Evolutionary conservation across 2,329 filamentous ascomycete genomes (phyloP).

Genomic region (Colletotrichum liaoningense): DNA sequence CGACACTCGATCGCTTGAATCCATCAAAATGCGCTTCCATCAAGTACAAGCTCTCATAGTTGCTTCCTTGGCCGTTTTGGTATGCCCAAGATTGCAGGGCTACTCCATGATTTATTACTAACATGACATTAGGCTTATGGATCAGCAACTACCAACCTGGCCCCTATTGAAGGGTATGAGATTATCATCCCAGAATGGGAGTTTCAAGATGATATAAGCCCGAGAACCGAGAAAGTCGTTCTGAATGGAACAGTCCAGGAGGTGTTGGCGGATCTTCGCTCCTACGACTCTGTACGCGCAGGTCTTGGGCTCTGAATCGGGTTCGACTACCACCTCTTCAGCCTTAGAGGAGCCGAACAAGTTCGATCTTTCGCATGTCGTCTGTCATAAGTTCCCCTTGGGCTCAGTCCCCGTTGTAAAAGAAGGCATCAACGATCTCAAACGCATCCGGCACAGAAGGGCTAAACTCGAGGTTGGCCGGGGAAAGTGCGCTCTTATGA

Average conservation of each 20-base stretch:
- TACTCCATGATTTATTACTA: not conserved
- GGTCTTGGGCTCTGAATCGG: not conserved
- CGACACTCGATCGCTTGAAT: fast-evolving
- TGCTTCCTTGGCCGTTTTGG: not conserved
- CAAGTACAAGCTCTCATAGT: not conserved
- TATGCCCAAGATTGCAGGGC: not conserved
- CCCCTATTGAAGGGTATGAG: not conserved
- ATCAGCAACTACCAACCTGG: not conserved
- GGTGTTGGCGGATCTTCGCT: not conserved
- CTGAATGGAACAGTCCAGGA: not conserved
- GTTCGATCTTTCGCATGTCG: not conserved
- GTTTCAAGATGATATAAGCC: not conserved
- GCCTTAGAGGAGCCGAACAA: not conserved
- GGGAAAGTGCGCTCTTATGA: conserved; percentile 37
- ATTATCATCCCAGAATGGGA: not conserved
- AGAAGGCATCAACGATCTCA: conserved; percentile 18
- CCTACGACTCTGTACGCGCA: not conserved
- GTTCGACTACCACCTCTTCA: not conserved
- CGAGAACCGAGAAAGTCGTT: not conserved
- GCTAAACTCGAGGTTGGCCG: conserved; percentile 35
- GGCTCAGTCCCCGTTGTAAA: not conserved
- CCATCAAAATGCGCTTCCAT: not conserved
- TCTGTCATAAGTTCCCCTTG: not conserved
- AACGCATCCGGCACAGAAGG: not conserved
- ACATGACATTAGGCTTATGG: not conserved